Evolutionary conservation across 345 rosid species (phyloP).

Genomic region (Dovyalis caffra): DNA sequence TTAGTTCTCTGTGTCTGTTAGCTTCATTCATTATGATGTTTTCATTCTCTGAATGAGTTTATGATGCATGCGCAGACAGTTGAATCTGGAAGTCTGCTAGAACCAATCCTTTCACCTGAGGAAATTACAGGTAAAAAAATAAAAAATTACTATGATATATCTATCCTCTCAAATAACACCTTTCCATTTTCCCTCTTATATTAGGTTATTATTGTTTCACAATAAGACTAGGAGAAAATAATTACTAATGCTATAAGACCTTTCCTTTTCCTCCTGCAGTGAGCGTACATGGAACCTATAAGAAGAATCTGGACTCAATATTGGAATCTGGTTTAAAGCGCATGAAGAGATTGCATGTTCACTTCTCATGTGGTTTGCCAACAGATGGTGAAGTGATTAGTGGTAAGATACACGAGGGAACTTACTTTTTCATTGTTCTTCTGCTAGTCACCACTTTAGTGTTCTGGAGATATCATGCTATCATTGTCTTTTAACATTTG

Average conservation of each 20-base stretch:
- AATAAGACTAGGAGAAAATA: too few relatives aligned
- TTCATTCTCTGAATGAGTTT: background rate
- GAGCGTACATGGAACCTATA: conserved; percentile 92
- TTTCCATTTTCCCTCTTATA: too few relatives aligned
- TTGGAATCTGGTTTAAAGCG: conserved; percentile 74
- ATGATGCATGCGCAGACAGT: conserved; percentile 47
- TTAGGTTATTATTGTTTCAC: too few relatives aligned
- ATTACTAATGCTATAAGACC: too few relatives aligned
- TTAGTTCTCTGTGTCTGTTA: background rate
- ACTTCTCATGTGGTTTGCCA: conserved; percentile 86
- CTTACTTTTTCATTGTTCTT: background rate
- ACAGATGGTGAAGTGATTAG: conserved; percentile 79
- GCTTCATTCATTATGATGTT: background rate
- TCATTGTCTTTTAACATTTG: background rate
- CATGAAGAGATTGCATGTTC: conserved; percentile 82
- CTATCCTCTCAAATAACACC: background rate
- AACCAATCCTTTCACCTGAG: conserved; percentile 67
- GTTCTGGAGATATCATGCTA: background rate
- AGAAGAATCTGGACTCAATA: conserved; percentile 65
- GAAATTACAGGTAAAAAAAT: conserved; percentile 66
- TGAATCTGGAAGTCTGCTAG: conserved; percentile 70
- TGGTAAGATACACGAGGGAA: conserved; percentile 41
- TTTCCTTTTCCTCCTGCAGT: conserved; percentile 43
- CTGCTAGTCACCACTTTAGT: background rate
- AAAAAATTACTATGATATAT: background rate